Percentiles rank a stretch among this genome's conserved stretches.
Conservation (phyloP, 208 protist species). For the Acanthamoeba castellanii region DNA sequence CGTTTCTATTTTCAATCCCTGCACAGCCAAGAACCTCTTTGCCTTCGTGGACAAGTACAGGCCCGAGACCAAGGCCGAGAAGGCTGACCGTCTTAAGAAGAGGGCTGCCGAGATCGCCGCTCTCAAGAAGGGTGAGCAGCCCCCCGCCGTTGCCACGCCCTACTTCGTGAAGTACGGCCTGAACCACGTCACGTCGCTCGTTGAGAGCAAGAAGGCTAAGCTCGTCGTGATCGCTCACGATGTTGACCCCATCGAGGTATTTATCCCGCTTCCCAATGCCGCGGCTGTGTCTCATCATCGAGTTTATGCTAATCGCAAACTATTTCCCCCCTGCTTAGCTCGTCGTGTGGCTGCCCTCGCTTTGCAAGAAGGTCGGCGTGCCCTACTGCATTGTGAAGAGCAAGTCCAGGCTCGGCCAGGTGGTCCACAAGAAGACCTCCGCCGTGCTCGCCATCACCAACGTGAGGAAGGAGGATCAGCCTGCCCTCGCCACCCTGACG, state of each 20-base stretch:
- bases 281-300: background rate
- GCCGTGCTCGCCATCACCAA: constrained; percentile 96
- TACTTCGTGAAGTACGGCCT: constrained; percentile 96
- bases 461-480: constrained; percentile 95
- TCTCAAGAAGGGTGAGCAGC: constrained; percentile 81
- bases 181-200: constrained; percentile 97
- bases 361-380: constrained; percentile 99
- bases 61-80: constrained; percentile 92
- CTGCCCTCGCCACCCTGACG: constrained; percentile 94
- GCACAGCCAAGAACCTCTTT: constrained; percentile 88
- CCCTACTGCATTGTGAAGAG: constrained; percentile 99
- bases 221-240: constrained; percentile 99
- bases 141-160: constrained; percentile 91
- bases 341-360: constrained; percentile 98
- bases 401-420: constrained; percentile 97
- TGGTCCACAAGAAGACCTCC: constrained; percentile 98
- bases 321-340: no score
- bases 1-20: background rate
- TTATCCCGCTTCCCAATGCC: background rate
- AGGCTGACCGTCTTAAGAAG: constrained; percentile 95
- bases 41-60: constrained; percentile 94
- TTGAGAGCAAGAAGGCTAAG: constrained; percentile 99
- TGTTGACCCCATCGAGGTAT: constrained; percentile 99
- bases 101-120: constrained; percentile 95
- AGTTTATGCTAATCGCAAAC: no score